Evolutionary conservation across 257 asterid genomes (phyloP).

Genomic region (Leonotis leonurus): DNA sequence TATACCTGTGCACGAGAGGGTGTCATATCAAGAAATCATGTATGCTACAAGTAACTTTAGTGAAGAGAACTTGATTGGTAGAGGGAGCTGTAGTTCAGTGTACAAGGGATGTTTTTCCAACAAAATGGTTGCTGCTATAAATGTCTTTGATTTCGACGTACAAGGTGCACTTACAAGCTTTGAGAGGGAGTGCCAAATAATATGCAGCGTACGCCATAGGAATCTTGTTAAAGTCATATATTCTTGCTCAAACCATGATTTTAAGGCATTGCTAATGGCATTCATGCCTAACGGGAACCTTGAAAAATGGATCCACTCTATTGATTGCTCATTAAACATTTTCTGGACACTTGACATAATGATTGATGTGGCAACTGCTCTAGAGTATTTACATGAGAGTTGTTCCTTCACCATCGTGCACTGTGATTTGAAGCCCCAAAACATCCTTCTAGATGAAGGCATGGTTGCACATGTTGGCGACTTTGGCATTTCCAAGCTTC

Average conservation of each 20-base stretch:
- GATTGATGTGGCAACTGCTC: slow-evolving; percentile 6
- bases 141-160: slow-evolving; percentile 1
- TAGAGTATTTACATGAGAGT: slow-evolving; percentile 1
- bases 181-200: neutral
- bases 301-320: slow-evolving; percentile 3
- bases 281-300: slow-evolving; percentile 15
- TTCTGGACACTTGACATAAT: neutral
- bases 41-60: slow-evolving; percentile 1
- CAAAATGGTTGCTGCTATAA: slow-evolving; percentile 1
- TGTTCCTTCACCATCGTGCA: neutral
- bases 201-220: neutral
- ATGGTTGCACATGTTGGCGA: slow-evolving; percentile 12
- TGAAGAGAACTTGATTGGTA: neutral
- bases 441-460: slow-evolving; percentile 11
- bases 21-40: neutral
- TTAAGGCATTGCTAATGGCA: slow-evolving; percentile 2
- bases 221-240: slow-evolving; percentile 7
- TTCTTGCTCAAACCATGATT: slow-evolving; percentile 6
- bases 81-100: slow-evolving; percentile 5
- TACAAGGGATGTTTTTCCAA: slow-evolving; percentile 5
- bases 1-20: neutral
- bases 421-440: slow-evolving; percentile 10
- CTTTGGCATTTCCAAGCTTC: slow-evolving; percentile 11
- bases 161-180: slow-evolving; percentile 1
- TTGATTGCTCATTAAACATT: neutral